Base-by-base conservation (phyloP, 1,284 basidiomycete species). In the Ceratobasidium sp. region DNA sequence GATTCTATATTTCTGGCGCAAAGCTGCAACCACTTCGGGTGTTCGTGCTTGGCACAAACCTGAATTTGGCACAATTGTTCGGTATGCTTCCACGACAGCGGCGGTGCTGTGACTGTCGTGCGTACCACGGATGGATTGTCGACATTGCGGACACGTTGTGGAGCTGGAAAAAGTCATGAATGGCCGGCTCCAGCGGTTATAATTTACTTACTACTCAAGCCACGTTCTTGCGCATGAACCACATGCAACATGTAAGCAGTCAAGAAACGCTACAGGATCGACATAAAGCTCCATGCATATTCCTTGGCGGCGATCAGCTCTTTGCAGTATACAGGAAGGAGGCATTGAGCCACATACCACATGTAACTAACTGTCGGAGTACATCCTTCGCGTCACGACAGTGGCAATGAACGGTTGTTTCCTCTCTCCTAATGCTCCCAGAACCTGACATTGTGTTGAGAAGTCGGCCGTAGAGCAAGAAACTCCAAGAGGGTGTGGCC, bases 241-340 rank as follows among this genome's bases (percentile, higher is more conserved):
- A 65, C 62, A 65, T 5, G 62, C 62, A 29, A 65, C 47, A 22
- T 65, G 62, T 32, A 65, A 32, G 25, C 62, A 65, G 13, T 65
- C 50, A 12, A 65, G 47, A 52, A 65, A 42, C 12, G 49, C 62
- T 22, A 65, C 62, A 3, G 62, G 62, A 27, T 65, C 62, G 22
- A 65, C 62, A 38, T 65, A 65, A 27, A 65, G 62, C 50, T 65
- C 49, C 50, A 65, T 52, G 27, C 62, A 65, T 53, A 65, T 65
- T 22, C 62, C 62, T 65, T 17, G 20, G 29, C n/a, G n/a, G 22
- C n/a, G 17, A 17, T 62, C 15, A 8, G 45, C 6, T 3, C 31
- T 17, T 31, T 20, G 13, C 10, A 7, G 5, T 53, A 20, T 10
- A 47, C 13, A 8, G 32, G 13, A n/a, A 29, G 12, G 10, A 25